These are phyloP conservation scores for Pelargonium citronellum DNA, from an alignment of 441 rosid species.

Conservation along the genomic window DNA sequence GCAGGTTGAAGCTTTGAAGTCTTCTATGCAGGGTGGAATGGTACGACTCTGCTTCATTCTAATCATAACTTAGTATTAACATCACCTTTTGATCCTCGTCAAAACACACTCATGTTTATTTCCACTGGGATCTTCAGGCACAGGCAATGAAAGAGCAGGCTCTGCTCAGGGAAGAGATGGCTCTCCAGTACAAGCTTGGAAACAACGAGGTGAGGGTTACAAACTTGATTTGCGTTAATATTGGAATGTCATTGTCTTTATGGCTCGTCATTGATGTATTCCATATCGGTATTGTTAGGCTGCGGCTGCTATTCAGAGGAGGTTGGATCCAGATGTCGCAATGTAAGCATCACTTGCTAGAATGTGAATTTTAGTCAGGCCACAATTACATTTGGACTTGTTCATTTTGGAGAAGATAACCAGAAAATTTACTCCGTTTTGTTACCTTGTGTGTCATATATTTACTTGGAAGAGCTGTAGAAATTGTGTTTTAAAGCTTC, in stretches of 20 bases:
- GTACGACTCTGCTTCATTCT: constrained; percentile 32
- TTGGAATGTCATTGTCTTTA: not conserved
- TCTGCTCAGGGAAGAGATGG: constrained; percentile 82
- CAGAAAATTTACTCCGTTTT: no score
- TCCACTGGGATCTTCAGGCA: constrained; percentile 42
- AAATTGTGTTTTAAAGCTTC: no score
- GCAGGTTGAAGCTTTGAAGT: constrained; percentile 61
- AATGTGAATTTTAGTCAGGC: no score
- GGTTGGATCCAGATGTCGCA: constrained; percentile 85
- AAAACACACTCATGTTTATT: constrained; percentile 1
- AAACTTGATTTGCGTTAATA: not conserved
- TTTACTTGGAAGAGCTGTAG: no score
- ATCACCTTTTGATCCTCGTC: not conserved
- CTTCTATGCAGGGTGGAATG: constrained; percentile 95
- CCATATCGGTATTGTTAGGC: constrained; percentile 37
- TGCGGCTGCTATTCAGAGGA: constrained; percentile 86
- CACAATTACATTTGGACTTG: no score
- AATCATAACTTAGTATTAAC: not conserved
- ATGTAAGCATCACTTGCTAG: constrained; percentile 27
- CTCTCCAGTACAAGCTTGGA: constrained; percentile 77
- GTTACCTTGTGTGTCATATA: no score
- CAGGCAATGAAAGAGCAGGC: constrained; percentile 98
- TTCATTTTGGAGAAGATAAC: no score
- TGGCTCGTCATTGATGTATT: not conserved
- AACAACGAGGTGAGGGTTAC: constrained; percentile 57